Conservation (phyloP, 257 asterid species). For the Scutellaria minor region DNA sequence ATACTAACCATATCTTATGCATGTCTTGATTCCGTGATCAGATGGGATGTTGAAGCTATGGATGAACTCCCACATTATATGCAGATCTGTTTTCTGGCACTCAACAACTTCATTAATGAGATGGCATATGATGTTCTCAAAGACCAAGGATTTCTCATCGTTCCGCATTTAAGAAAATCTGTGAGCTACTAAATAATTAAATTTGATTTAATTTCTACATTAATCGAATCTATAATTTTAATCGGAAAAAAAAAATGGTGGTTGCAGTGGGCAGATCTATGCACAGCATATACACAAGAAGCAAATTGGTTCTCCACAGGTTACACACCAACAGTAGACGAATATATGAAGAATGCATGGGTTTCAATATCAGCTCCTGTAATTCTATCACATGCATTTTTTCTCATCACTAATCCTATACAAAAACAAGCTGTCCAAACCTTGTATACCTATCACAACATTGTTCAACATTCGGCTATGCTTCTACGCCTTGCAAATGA, state of each 20-base stretch:
- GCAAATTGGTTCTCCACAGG: slow-evolving; percentile 10
- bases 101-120: slow-evolving; percentile 4
- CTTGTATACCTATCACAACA: slow-evolving; percentile 33
- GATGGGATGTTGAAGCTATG: slow-evolving; percentile 15
- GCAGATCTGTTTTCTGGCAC: slow-evolving; percentile 14
- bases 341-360: neutral
- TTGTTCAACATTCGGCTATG: slow-evolving; percentile 36
- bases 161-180: neutral
- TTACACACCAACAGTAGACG: neutral
- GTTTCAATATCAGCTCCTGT: slow-evolving; percentile 4
- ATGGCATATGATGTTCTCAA: neutral
- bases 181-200: neutral
- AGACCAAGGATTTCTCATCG: neutral
- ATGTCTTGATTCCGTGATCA: neutral
- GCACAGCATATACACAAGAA: neutral
- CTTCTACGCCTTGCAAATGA: slow-evolving; percentile 36
- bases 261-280: slow-evolving; percentile 15
- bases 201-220: neutral
- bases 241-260: too few species aligned
- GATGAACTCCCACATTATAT: slow-evolving; percentile 4
- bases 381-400: slow-evolving; percentile 38
- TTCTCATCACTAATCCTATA: slow-evolving; percentile 35
- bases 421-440: slow-evolving; percentile 32
- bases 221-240: too few species aligned
- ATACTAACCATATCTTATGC: too few species aligned